These are phyloP conservation scores for Lepiota subincarnata DNA, from an alignment of 768 basidiomycete genomes.

Conservation along the genomic window DNA sequence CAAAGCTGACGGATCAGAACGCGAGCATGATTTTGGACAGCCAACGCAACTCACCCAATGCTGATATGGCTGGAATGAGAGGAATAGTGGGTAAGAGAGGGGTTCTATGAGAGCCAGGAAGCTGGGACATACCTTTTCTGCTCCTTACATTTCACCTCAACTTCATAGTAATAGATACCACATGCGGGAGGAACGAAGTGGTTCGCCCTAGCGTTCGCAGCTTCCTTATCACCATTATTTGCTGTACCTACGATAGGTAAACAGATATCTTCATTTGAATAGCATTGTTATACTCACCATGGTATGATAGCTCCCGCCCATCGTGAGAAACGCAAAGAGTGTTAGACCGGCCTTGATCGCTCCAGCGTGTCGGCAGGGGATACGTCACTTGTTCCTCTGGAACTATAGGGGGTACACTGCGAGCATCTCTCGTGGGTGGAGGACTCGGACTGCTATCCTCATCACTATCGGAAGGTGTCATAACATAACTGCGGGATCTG, in stretches of 20 bases:
- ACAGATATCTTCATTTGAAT: neutral
- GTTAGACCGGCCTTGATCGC: slow-evolving; percentile 57
- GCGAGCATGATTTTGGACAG: slow-evolving; percentile 7
- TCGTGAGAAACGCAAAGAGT: slow-evolving; percentile 61
- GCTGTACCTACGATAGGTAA: slow-evolving; percentile 36
- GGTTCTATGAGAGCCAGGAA: no score
- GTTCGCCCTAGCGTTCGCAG: slow-evolving; percentile 76
- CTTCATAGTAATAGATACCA: slow-evolving; percentile 95
- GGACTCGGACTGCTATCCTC: slow-evolving; percentile 58
- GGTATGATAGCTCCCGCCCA: slow-evolving; percentile 70
- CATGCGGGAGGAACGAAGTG: slow-evolving; percentile 78
- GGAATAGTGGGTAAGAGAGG: slow-evolving; percentile 17
- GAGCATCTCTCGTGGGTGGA: slow-evolving; percentile 24
- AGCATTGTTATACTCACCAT: slow-evolving; percentile 39
- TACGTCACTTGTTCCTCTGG: slow-evolving; percentile 38
- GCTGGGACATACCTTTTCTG: slow-evolving; percentile 61
- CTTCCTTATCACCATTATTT: slow-evolving; percentile 69
- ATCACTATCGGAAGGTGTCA: slow-evolving; percentile 57
- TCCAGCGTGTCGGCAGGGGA: slow-evolving; percentile 75
- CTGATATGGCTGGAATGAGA: slow-evolving; percentile 59
- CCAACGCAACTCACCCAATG: slow-evolving; percentile 55
- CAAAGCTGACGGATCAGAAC: slow-evolving; percentile 45
- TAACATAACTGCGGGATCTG: slow-evolving; percentile 22
- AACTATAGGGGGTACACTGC: slow-evolving; percentile 19
- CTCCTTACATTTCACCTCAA: slow-evolving; percentile 77